Evolutionary conservation across 1,284 basidiomycete species (phyloP), one percentile per base, ranked within the genome.

Genomic region (Sanghuangporus sanghuang): DNA sequence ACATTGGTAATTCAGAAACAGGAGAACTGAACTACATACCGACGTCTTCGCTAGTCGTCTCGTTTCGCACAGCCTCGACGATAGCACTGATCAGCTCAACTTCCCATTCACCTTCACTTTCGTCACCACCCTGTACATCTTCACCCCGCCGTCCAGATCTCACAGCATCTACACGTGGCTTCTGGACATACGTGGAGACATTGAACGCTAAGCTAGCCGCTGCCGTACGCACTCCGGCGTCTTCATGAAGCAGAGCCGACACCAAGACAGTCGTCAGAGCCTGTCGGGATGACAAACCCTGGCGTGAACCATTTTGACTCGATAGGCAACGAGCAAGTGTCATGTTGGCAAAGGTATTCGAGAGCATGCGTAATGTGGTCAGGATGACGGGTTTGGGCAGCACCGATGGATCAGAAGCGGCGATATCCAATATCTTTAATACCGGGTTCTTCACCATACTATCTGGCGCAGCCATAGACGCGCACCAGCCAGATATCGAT

Each of bases 191-290:
- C 2, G 81, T 85, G 1, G 87, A 83, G 5, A 89, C 73, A 69
- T 96, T 92, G 72, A 95, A 93, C 5, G 85, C 86, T 9, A 94
- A 73, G 67, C 90, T 92, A 6, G 93, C 92, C 0, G 90, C 90
- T 0, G 93, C 89, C 14, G 84, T 89, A 46, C 91, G 81, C 50
- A 95, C 90, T 3, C 74, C 71, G 2, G 79, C 78, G 69, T 95
- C 92, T 1, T 81, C 73, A 65, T 92, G 84, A 61, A 95, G 74
- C 39, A 96, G 77, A 21, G 84, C 79, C 3, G 86, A 80, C 2
- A 95, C 82, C 7, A 94, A 73, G 57, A 91, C 68, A 3, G 74
- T 70, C 0, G 82, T 83, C 57, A 85, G 61, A 18, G 72, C 70
- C 62, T 66, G 72, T 38, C 72, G 73, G 68, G 66, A 49, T n/a